Evolutionary conservation across 1,284 basidiomycete genomes (phyloP), one percentile per base, ranked within the genome.

Genomic region (Malassezia yamatoensis): DNA sequence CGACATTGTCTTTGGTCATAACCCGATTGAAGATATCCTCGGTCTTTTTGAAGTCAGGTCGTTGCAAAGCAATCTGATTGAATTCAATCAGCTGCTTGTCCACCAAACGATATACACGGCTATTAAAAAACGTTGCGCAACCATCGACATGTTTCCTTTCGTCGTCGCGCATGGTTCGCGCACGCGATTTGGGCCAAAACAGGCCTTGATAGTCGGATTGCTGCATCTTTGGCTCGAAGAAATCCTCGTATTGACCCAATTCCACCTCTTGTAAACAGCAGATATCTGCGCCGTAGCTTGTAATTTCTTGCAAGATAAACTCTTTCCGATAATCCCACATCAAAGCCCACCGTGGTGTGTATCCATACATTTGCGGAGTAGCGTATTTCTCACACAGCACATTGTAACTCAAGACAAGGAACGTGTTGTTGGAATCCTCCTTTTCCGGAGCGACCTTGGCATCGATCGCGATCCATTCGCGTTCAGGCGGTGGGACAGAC

Each of bases 21-120:
- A 98, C 90, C 50, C 94, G 88, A 75, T 96, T 96, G 81, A 96
- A 98, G 90, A 98, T 93, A 78, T 96, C 93, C 72, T 98, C 90
- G 5, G 91, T 94, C 80, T 90, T 93, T 78, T 93, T 90, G 78
- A 96, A 93, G 75, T 98, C 93, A 41, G 85, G 82, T 49, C 90
- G 85, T 70, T 90, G 86, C 81, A 96, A 87, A 7, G 91, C 91
- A 58, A 91, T 82, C 54, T 88, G 83, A 76, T 86, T 89, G 79
- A 93, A 99, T 76, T 98, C 94, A 74, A 98, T 82, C 40, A 93
- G 82, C 62, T 91, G 87, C 68, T 88, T 88, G 79, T 98, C 93
- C 54, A 98, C 86, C 42, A 99, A 83, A 59, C 85, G 82, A 77
- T 87, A 98, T 75, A 89, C 93, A 66, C 48, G 64, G 47, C 83